These are phyloP conservation scores for Fusarium continuum DNA, from an alignment of 2,329 filamentous ascomycete species.

Conservation along the genomic window DNA sequence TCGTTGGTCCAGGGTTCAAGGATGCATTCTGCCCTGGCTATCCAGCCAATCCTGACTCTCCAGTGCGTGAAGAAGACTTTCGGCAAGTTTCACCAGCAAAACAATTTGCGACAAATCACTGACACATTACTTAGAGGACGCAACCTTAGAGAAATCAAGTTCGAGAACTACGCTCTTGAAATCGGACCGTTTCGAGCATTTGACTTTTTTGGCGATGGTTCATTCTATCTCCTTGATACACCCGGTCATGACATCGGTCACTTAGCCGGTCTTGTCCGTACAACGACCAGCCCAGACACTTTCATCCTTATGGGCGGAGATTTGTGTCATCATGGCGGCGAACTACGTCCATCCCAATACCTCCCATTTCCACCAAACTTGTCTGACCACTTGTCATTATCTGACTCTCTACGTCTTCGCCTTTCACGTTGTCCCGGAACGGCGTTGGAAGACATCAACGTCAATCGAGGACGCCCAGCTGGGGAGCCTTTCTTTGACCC, in stretches of 20 bases:
- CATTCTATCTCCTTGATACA: constrained; percentile 25
- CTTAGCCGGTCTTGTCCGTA: constrained; percentile 21
- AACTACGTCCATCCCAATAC: constrained; percentile 13
- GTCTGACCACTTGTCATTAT: background rate
- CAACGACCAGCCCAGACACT: background rate
- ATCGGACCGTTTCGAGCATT: constrained; percentile 17
- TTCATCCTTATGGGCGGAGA: constrained; percentile 23
- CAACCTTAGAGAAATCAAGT: constrained; percentile 14
- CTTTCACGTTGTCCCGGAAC: constrained; percentile 5
- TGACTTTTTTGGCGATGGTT: constrained; percentile 28
- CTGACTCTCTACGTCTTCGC: constrained; percentile 1
- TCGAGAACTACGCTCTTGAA: background rate
- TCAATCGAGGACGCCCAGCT: background rate
- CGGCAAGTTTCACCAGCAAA: background rate
- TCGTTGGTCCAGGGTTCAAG: constrained; percentile 28
- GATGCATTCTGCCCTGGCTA: constrained; percentile 26
- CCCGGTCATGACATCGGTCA: constrained; percentile 24
- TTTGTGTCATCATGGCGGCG: constrained; percentile 10
- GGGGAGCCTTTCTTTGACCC: constrained; percentile 13
- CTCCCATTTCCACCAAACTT: background rate
- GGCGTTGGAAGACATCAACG: background rate
- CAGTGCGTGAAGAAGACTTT: constrained; percentile 15
- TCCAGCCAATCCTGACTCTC: background rate
- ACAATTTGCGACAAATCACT: fast-evolving
- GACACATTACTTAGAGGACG: background rate